Conservation (phyloP, 139 green algal species). For the Chlorella ohadii region DNA sequence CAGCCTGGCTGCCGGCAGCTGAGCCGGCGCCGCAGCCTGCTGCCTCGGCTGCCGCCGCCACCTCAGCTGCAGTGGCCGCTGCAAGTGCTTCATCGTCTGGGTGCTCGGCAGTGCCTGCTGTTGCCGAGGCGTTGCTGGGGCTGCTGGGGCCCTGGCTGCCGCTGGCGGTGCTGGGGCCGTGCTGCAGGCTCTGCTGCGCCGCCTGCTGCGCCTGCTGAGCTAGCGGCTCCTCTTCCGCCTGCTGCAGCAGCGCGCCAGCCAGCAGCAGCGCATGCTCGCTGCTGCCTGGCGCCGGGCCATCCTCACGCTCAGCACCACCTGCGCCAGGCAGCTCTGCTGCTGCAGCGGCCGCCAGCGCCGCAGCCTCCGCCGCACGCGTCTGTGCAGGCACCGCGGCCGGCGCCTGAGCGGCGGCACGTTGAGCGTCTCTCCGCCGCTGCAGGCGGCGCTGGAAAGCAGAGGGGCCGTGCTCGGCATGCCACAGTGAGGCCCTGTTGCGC, state of each 20-base stretch:
- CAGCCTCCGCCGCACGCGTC: background rate
- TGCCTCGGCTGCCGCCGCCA: background rate
- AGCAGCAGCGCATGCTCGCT: background rate
- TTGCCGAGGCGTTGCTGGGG: background rate
- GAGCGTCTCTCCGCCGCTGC: background rate
- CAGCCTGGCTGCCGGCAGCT: background rate
- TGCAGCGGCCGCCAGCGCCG: background rate
- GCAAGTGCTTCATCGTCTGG: background rate
- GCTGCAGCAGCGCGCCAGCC: background rate
- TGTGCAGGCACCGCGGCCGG: too few species aligned
- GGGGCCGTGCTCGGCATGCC: constrained; percentile 15
- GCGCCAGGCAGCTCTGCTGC: too few species aligned
- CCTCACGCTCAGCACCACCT: too few species aligned
- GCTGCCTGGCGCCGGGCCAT: background rate
- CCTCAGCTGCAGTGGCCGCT: background rate
- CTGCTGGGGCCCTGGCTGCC: background rate
- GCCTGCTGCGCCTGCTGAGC: background rate
- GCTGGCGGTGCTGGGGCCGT: background rate
- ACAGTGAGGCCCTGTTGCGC: background rate
- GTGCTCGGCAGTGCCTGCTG: background rate
- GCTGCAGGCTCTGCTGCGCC: background rate
- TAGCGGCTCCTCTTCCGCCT: background rate
- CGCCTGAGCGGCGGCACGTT: too few species aligned
- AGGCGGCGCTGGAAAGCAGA: background rate
- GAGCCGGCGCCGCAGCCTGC: background rate